Conservation (phyloP, 805 yeast genomes). For the Yarrowia porcina region DNA sequence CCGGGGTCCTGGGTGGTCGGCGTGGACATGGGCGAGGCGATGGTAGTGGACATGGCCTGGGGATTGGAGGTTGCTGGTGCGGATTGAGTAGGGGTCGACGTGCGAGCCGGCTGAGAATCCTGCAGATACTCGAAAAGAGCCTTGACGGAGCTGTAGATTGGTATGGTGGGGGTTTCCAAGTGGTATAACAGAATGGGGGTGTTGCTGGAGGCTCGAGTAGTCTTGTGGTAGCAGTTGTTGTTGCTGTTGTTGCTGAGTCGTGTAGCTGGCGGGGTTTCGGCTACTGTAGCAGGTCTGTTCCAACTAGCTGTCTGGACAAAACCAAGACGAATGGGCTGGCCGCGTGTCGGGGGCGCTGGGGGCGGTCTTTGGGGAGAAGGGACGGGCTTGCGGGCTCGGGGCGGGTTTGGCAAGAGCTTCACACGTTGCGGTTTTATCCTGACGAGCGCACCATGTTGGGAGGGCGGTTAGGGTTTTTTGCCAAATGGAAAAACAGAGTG, state of each 20-base stretch:
- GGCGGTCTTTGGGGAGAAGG: neutral
- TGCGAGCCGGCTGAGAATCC: neutral
- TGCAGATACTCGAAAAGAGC: neutral
- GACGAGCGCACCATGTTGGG: constrained; percentile 9
- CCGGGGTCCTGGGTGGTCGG: constrained; percentile 25
- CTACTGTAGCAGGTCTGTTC: no score
- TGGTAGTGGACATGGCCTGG: constrained; percentile 19
- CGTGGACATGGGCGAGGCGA: constrained; percentile 26
- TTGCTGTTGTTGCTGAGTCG: no score
- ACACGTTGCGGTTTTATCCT: constrained; percentile 23
- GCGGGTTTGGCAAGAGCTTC: constrained; percentile 17
- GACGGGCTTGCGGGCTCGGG: neutral
- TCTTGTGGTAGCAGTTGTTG: no score
- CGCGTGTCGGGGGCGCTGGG: neutral
- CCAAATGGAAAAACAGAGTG: constrained; percentile 22
- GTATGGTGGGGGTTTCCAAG: neutral
- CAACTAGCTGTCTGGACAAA: no score
- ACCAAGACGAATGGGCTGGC: no score
- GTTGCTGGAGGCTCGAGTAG: no score
- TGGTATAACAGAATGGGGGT: no score
- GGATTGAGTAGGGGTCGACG: neutral
- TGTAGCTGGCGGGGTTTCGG: no score
- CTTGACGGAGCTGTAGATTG: neutral
- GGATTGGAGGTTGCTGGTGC: neutral
- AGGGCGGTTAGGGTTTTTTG: constrained; percentile 23